Evolutionary conservation across 1,284 basidiomycete genomes (phyloP), one percentile per base, ranked within the genome.

Genomic region (Ustilago cynodontis): DNA sequence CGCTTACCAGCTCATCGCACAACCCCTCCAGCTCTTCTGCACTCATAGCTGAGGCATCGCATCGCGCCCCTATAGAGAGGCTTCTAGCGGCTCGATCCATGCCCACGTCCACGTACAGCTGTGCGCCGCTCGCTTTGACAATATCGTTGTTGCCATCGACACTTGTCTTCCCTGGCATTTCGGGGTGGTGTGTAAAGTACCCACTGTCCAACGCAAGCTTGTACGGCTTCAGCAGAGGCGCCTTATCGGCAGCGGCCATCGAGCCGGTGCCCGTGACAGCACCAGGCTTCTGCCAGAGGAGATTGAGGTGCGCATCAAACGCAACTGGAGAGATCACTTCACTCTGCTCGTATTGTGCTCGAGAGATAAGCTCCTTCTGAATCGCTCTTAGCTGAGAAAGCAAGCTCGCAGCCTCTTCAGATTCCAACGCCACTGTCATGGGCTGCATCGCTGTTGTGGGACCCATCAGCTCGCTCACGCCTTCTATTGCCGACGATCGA

Each of bases 281-380:
- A 16, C n/a, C 18, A 1, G 55, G 31, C 14, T 41, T 53, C 31
- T 59, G 55, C 63, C 63, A 59, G 18, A 65, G 24, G 16, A 65
- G 56, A 22, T 65, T 65, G 29, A 65, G 63, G n/a, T 65, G 63
- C 1, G 63, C 55, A 54, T 65, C 63, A 24, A 65, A 65, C 2
- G 50, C 22, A 8, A 54, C 50, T 3, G 43, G 41, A 8, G 20
- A 53, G 9, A 7, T 24, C 11, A 65, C 57, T 1, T 53, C 39
- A 24, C 54, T 45, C 28, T 59, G 63, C 29, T 59, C 41, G 33
- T 59, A 45, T 10, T 33, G 20, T 16, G 63, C 56, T 39, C 63
- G 49, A 14, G 29, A 26, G 3, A 58, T 51, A 1, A 65, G 56
- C 29, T 65, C 24, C 41, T 13, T 53, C n/a, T 59, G 55, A 10